These are phyloP conservation scores for Trichosporon coremiiforme DNA, from an alignment of 1,284 basidiomycete genomes.

Conservation along the genomic window DNA sequence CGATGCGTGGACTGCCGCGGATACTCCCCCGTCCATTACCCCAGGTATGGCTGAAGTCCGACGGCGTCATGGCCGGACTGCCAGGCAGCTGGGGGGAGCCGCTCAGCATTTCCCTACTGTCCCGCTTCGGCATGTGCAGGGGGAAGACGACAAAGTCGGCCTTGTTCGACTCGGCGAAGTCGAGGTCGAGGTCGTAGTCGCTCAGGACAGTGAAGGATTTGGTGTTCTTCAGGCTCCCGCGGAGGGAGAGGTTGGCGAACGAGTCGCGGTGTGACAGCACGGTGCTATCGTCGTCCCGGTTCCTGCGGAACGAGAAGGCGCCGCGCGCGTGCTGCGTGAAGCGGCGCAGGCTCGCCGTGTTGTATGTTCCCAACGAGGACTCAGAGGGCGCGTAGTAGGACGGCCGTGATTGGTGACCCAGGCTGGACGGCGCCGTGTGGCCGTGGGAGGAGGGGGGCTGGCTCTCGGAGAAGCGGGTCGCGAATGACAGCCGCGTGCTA, in stretches of 20 bases:
- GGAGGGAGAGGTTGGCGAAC: conserved; percentile 4
- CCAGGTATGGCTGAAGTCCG: not conserved
- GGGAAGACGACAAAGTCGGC: conserved; percentile 20
- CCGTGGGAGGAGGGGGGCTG: conserved; percentile 5
- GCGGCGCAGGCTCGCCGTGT: not conserved
- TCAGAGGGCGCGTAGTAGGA: not conserved
- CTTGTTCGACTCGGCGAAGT: not conserved
- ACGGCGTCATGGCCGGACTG: not conserved
- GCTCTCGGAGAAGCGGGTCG: not conserved
- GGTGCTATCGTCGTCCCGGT: not conserved
- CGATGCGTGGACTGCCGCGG: conserved; percentile 10
- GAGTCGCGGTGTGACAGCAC: conserved; percentile 8
- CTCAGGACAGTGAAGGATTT: conserved; percentile 24
- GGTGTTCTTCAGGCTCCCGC: conserved; percentile 15
- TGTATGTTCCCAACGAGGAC: not conserved
- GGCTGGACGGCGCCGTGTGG: not conserved
- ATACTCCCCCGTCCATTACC: not conserved
- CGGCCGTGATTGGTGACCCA: not conserved
- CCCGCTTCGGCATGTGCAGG: not conserved
- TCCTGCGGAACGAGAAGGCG: not conserved
- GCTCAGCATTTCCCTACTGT: not conserved
- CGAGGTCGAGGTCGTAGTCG: conserved; percentile 7
- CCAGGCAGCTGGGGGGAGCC: not conserved
- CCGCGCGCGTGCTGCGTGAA: conserved; percentile 12
- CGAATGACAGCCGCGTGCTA: not conserved